These are phyloP conservation scores for Cercis canadensis DNA, from an alignment of 306 rosid genomes.

Conservation along the genomic window DNA sequence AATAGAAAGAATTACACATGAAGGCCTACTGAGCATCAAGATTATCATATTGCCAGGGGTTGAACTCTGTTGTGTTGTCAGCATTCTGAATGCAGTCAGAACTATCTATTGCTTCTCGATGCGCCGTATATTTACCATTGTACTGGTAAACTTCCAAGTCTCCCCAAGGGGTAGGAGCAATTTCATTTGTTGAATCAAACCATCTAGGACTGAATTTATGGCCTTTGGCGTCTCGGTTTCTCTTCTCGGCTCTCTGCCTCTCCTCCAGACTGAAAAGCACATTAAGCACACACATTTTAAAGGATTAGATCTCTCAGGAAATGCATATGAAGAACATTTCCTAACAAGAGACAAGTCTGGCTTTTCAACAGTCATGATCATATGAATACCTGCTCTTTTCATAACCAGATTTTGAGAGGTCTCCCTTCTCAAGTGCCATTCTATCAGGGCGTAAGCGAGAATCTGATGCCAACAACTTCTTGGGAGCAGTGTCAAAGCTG, in stretches of 20 bases:
- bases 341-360: neutral
- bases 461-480: slow-evolving; percentile 82
- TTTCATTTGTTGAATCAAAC: slow-evolving; percentile 74
- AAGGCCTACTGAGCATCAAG: slow-evolving; percentile 48
- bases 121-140: slow-evolving; percentile 67
- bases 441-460: slow-evolving; percentile 96
- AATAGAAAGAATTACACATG: no score
- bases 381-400: slow-evolving; percentile 80
- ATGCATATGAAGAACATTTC: slow-evolving; percentile 7
- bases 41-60: slow-evolving; percentile 78
- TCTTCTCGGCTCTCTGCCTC: slow-evolving; percentile 82
- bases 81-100: slow-evolving; percentile 49
- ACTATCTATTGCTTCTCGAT: slow-evolving; percentile 60
- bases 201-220: slow-evolving; percentile 70
- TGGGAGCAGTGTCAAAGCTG: slow-evolving; percentile 95
- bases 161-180: slow-evolving; percentile 79
- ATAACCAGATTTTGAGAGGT: slow-evolving; percentile 74
- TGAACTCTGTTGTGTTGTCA: slow-evolving; percentile 58
- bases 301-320: neutral
- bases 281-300: slow-evolving; percentile 31
- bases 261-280: slow-evolving; percentile 69
- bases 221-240: slow-evolving; percentile 58
- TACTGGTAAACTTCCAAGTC: slow-evolving; percentile 75
- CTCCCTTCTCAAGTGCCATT: slow-evolving; percentile 85
- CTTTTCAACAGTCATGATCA: neutral